Conservation (phyloP, 2,329 filamentous ascomycete species). For the Arthrinium puccinioides region DNA sequence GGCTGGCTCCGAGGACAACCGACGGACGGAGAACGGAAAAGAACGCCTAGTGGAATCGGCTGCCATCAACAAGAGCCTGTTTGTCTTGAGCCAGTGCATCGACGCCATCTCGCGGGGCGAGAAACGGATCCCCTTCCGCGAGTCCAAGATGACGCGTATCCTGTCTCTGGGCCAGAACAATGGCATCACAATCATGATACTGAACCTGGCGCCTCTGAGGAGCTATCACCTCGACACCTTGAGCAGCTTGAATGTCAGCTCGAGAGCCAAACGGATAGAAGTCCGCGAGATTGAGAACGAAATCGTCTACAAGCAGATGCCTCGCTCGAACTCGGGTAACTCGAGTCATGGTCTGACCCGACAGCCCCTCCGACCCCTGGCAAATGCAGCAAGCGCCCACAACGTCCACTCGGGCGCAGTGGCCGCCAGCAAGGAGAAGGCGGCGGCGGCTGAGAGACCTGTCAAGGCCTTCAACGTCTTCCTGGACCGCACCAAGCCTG, state of each 20-base stretch:
- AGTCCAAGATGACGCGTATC: conserved; percentile 96
- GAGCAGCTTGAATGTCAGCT: conserved; percentile 90
- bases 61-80: conserved; percentile 95
- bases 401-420: conserved; percentile 61
- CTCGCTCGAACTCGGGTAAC: conserved; percentile 37
- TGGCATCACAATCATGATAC: conserved; percentile 91
- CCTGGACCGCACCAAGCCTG: conserved; percentile 59
- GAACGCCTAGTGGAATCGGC: conserved; percentile 91
- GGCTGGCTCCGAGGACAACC: conserved; percentile 92
- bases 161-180: conserved; percentile 90
- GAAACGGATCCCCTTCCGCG: conserved; percentile 80
- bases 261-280: conserved; percentile 92
- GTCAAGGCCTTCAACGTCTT: conserved; percentile 83
- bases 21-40: conserved; percentile 87
- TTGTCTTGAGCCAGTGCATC: conserved; percentile 90
- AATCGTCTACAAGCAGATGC: conserved; percentile 73
- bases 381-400: conserved; percentile 65
- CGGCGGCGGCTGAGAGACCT: conserved; percentile 57
- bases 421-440: conserved; percentile 37
- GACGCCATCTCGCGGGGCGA: conserved; percentile 78
- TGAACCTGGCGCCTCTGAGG: conserved; percentile 85
- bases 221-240: conserved; percentile 92
- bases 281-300: conserved; percentile 94
- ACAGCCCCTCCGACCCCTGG: conserved; percentile 73
- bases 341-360: conserved; percentile 41